Evolutionary conservation across 1,284 basidiomycete species (phyloP), one percentile per base, ranked within the genome.

Genomic region (Takashimella koratensis): DNA sequence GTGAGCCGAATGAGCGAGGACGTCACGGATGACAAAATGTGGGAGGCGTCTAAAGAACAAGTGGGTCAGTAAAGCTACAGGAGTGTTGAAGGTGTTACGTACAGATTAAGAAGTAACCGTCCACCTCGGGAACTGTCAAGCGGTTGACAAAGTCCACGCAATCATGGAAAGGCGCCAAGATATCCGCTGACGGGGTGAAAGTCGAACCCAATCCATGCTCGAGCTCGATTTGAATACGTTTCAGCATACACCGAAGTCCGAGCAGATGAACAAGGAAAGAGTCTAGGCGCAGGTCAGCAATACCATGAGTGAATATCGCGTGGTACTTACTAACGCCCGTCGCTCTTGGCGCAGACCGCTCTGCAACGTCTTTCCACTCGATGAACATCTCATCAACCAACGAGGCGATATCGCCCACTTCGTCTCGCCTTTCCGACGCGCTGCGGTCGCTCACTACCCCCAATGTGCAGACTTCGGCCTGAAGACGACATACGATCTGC

Each of bases 201-300:
- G 58, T 41, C 8, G 49, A 51, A 3, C 64, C 64, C 13, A 67
- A 48, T 3, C 67, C 65, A 22, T 62, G 53, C 43, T 60, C 54
- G 3, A 69, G 43, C 47, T 69, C 67, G 41, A 67, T 62, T 25
- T 45, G 44, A 41, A 69, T 64, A 1, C 67, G 50, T 8, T 54
- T 51, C 16, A 67, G 56, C 67, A 69, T 69, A 47, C 64, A 66
- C 8, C 60, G 54, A 21, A 69, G 56, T 3, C 64, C 64, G n/a
- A 67, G 57, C 0, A 67, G 47, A 10, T 51, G 49, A 12, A 69
- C 52, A 22, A 64, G 50, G 36, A 69, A 54, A 4, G 60, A 59
- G 25, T 53, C 62, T 63, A 19, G 4, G 43, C 30, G 30, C 8
- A 19, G 19, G 6, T 53, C 30, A 58, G 52, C 45, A 6, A 42